Conservation (phyloP, 2,329 filamentous ascomycete genomes). For the Ophiostoma tasmaniense region DNA sequence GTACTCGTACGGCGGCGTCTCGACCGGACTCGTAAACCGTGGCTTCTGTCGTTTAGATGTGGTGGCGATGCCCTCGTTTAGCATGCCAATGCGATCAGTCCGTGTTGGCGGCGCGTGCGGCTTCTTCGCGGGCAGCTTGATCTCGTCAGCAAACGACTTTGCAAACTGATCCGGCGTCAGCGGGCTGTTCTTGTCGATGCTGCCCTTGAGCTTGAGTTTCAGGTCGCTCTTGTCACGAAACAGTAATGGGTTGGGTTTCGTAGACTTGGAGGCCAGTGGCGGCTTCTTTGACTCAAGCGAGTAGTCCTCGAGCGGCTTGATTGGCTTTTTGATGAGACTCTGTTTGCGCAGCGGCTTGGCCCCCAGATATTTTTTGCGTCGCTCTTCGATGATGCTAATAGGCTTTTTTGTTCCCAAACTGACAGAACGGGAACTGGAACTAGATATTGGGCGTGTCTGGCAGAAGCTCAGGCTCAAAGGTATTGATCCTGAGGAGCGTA, state of each 20-base stretch:
- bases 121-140: not conserved
- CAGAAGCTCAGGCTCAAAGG: not conserved
- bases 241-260: not conserved
- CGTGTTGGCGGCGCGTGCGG: not conserved
- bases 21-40: not conserved
- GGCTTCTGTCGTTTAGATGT: not conserved
- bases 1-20: not conserved
- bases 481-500: not conserved
- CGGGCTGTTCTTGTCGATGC: not conserved
- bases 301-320: not conserved
- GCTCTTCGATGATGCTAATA: not conserved
- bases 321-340: not conserved
- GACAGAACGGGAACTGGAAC: not conserved
- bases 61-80: not conserved
- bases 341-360: not conserved
- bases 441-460: not conserved
- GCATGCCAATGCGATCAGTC: constrained; percentile 1
- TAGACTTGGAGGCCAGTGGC: not conserved
- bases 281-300: not conserved
- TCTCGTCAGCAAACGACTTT: not conserved
- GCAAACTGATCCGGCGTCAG: not conserved
- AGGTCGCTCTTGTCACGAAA: not conserved
- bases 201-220: not conserved
- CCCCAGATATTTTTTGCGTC: not conserved
- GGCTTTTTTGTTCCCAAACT: not conserved